These are phyloP conservation scores for Solanum raphanifolium DNA, from an alignment of 257 asterid species.

Conservation along the genomic window DNA sequence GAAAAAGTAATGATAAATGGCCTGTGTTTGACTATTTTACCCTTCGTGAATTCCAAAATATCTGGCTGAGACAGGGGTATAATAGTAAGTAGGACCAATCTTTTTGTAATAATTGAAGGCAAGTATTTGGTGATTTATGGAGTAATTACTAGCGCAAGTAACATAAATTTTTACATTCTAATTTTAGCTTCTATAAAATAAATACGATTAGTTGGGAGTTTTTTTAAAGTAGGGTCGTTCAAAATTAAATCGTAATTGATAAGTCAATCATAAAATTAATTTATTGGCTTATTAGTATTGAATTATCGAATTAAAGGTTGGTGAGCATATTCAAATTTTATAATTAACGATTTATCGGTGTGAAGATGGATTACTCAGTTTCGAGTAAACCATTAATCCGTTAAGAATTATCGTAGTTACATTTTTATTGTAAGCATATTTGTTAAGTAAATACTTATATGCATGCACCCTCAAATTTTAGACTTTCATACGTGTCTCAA, in stretches of 20 bases:
- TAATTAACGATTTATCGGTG: no score
- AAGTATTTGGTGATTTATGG: not conserved
- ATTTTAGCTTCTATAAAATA: not conserved
- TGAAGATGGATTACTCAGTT: no score
- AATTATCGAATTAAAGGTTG: not conserved
- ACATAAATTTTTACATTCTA: not conserved
- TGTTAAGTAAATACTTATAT: no score
- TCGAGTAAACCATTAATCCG: no score
- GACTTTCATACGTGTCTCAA: not conserved
- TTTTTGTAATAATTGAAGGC: not conserved
- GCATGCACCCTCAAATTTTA: not conserved
- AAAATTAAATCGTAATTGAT: no score
- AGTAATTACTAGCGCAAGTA: not conserved
- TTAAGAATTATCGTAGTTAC: no score
- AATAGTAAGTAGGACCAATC: not conserved
- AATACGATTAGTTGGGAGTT: not conserved
- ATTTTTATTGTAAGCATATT: no score
- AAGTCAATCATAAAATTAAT: no score
- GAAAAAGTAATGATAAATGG: not conserved
- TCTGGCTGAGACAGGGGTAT: not conserved
- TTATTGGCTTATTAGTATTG: not conserved
- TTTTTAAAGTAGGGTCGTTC: no score
- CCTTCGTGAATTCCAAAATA: not conserved
- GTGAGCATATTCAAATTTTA: no score
- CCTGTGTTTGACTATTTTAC: not conserved